A percentile compares a stretch with the other conserved stretches of the same genome.
phyloP scores from a whole-genome alignment of 805 yeast species.

The Wickerhamiella alocasiicola region DNA sequence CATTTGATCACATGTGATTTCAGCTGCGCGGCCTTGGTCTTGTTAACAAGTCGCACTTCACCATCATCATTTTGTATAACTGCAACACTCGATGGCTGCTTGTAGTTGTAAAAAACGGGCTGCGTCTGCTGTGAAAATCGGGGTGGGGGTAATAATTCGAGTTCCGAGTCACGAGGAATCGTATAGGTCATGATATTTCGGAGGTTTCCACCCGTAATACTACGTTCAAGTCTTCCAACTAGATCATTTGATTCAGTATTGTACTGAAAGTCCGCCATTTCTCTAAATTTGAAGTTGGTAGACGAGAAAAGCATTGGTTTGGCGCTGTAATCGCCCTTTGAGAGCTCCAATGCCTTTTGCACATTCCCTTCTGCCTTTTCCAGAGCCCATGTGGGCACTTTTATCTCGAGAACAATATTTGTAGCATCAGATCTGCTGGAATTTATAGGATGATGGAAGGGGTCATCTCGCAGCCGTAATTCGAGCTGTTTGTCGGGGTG shows the following conservation, averaged over 20 bases:
- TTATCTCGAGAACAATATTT: constrained; percentile 26
- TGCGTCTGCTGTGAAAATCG: constrained; percentile 61
- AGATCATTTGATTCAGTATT: constrained; percentile 46
- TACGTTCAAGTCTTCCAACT: constrained; percentile 30
- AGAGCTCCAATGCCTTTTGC: constrained; percentile 50
- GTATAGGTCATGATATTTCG: constrained; percentile 32
- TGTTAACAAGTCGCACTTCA: constrained; percentile 25
- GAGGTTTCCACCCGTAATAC: constrained; percentile 35
- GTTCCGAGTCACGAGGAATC: constrained; percentile 18
- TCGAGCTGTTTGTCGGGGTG: constrained; percentile 26
- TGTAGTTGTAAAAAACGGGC: constrained; percentile 68
- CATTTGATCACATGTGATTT: constrained; percentile 26
- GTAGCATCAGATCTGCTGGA: constrained; percentile 23
- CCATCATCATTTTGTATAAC: constrained; percentile 46
- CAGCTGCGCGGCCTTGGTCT: constrained; percentile 22
- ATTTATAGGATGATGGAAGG: constrained; percentile 38
- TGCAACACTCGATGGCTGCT: constrained; percentile 50
- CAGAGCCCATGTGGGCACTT: constrained; percentile 23
- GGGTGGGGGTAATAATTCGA: constrained; percentile 67
- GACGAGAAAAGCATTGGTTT: constrained; percentile 58
- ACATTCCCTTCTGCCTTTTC: constrained; percentile 31
- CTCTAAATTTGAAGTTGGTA: constrained; percentile 63
- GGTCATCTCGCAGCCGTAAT: constrained; percentile 28
- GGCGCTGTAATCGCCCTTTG: constrained; percentile 36
- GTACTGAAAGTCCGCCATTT: constrained; percentile 79